These are phyloP conservation scores for Tricholoma furcatifolium DNA, from an alignment of 768 basidiomycete genomes.

Conservation along the genomic window DNA sequence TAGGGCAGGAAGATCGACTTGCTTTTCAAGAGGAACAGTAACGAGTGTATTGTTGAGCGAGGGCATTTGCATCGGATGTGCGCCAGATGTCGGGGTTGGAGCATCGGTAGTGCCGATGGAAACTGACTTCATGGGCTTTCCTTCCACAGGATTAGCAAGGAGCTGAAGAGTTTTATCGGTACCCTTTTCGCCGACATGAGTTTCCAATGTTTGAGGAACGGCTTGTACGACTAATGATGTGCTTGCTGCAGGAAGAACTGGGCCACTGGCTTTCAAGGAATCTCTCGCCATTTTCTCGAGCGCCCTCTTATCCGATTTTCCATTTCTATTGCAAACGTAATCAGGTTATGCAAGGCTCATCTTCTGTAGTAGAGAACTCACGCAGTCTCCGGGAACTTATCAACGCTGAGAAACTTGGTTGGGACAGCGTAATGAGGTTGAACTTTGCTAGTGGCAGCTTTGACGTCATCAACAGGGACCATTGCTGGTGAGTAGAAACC, in stretches of 20 bases:
- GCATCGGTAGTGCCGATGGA: background rate
- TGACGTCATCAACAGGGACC: slow-evolving; percentile 36
- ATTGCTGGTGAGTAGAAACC: slow-evolving; percentile 49
- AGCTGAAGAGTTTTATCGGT: background rate
- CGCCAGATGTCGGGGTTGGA: background rate
- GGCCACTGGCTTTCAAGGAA: slow-evolving; percentile 1
- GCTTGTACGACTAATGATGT: slow-evolving; percentile 2
- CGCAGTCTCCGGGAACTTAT: slow-evolving; percentile 51
- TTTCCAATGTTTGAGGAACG: background rate
- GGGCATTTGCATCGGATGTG: slow-evolving; percentile 1
- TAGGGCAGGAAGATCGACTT: slow-evolving; percentile 15
- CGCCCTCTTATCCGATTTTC: slow-evolving; percentile 48
- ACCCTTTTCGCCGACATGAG: background rate
- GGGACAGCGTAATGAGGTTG: slow-evolving; percentile 63
- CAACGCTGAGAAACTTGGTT: slow-evolving; percentile 39
- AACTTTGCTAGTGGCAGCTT: slow-evolving; percentile 40
- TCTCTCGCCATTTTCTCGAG: slow-evolving; percentile 38
- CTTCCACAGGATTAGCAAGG: background rate
- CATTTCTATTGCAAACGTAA: slow-evolving; percentile 34
- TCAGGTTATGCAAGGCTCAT: background rate
- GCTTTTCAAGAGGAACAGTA: slow-evolving; percentile 19
- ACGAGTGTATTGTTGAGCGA: slow-evolving; percentile 12
- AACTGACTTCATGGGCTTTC: slow-evolving; percentile 1
- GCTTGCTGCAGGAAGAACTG: background rate
- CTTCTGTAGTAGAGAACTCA: slow-evolving; percentile 22